Evolutionary conservation across 179 eudicot species (phyloP).

Genomic region (Dionaea muscipula): DNA sequence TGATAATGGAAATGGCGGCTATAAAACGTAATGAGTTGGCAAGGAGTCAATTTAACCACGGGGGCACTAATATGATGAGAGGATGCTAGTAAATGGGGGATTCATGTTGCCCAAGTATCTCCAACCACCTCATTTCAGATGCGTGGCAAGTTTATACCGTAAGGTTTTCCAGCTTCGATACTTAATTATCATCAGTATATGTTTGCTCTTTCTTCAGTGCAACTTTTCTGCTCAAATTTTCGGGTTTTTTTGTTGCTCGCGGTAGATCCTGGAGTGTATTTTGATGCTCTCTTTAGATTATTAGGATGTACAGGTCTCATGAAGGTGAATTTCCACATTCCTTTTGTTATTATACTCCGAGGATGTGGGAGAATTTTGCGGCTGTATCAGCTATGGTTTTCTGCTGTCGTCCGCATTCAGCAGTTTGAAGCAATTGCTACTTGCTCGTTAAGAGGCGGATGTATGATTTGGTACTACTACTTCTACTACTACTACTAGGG

Average conservation of each 20-base stretch:
- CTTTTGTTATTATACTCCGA: background rate
- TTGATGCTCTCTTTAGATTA: conserved; percentile 4
- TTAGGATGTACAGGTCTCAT: conserved; percentile 2
- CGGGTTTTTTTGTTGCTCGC: background rate
- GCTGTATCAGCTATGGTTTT: background rate
- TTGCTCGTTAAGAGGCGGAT: background rate
- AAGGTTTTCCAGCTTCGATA: background rate
- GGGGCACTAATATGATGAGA: background rate
- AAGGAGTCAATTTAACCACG: background rate
- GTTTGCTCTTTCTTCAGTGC: background rate
- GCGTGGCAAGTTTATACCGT: background rate
- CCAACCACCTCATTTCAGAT: background rate
- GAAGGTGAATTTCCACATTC: background rate
- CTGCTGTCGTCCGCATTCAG: background rate
- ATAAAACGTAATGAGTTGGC: background rate
- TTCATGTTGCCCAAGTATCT: background rate
- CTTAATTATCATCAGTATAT: background rate
- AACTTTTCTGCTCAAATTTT: background rate
- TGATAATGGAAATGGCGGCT: conserved; percentile 1
- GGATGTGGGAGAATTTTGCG: conserved; percentile 7
- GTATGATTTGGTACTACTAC: no score
- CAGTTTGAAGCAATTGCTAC: background rate
- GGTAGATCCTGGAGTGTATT: conserved; percentile 1
- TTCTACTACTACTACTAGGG: no score
- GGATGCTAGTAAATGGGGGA: background rate